These are phyloP conservation scores for Calvatia gigantea DNA, from an alignment of 768 basidiomycete genomes.

Conservation along the genomic window DNA sequence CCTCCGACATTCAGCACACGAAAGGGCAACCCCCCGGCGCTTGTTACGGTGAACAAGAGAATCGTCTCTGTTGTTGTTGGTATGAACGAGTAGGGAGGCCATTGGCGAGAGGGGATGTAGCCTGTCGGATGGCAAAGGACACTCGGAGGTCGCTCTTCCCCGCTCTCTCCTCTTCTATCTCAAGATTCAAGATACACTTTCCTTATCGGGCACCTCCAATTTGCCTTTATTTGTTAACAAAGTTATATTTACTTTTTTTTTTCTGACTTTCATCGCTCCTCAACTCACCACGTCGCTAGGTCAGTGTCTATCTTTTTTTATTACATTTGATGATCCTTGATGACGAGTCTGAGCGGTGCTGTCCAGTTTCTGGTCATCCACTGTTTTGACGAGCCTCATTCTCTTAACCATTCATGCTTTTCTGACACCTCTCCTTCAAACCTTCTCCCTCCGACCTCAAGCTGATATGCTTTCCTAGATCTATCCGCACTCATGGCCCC, in stretches of 20 bases:
- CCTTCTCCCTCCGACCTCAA: slow-evolving; percentile 16
- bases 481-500: slow-evolving; percentile 33
- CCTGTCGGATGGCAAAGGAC: slow-evolving; percentile 6
- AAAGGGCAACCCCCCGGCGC: slow-evolving; percentile 53
- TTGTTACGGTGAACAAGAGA: slow-evolving; percentile 38
- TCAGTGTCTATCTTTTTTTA: slow-evolving; percentile 14
- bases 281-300: slow-evolving; percentile 7
- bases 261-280: slow-evolving; percentile 7
- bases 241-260: slow-evolving; percentile 15
- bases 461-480: slow-evolving; percentile 20
- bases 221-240: slow-evolving; percentile 26
- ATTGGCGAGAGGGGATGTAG: slow-evolving; percentile 17
- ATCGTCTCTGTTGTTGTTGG: slow-evolving; percentile 21
- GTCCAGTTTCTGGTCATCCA: slow-evolving; percentile 57
- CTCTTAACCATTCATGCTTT: slow-evolving; percentile 90
- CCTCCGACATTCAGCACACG: slow-evolving; percentile 72
- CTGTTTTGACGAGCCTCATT: slow-evolving; percentile 59
- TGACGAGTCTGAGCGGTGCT: slow-evolving; percentile 78
- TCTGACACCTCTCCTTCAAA: slow-evolving; percentile 46
- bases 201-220: slow-evolving; percentile 12
- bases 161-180: slow-evolving; percentile 14
- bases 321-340: slow-evolving; percentile 41
- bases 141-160: slow-evolving; percentile 7
- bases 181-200: slow-evolving; percentile 9
- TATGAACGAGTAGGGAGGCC: slow-evolving; percentile 24